phyloP scores from a whole-genome alignment of 805 yeast genomes.

The Candida pseudofarinosa region DNA sequence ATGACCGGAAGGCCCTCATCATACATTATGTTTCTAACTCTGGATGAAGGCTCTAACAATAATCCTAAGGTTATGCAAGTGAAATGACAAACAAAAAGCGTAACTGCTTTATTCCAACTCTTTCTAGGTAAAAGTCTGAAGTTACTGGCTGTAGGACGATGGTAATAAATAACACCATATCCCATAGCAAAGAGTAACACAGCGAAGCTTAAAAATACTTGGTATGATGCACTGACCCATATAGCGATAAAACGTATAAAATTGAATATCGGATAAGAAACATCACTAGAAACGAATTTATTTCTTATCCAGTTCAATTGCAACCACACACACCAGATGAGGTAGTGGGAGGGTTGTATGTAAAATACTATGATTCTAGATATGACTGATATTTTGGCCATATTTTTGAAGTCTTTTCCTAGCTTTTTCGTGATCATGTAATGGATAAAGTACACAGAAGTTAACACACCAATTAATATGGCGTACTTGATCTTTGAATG shows the following conservation, averaged over 20 bases:
- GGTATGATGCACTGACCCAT: constrained; percentile 7
- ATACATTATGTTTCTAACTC: not conserved
- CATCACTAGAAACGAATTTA: constrained; percentile 7
- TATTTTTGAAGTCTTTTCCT: constrained; percentile 23
- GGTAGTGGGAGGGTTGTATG: constrained; percentile 18
- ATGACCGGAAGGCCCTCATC: not conserved
- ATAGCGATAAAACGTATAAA: constrained; percentile 1
- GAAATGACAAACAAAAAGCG: constrained; percentile 1
- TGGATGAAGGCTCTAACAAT: not conserved
- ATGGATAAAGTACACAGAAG: constrained; percentile 19
- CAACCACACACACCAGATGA: constrained; percentile 1
- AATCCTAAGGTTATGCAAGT: not conserved
- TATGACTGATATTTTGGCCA: constrained; percentile 25
- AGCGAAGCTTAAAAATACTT: constrained; percentile 8
- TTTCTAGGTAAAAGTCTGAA: constrained; percentile 20
- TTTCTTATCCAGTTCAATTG: constrained; percentile 9
- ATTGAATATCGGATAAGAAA: constrained; percentile 1
- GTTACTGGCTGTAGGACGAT: constrained; percentile 16
- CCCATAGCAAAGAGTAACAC: constrained; percentile 31
- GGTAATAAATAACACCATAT: constrained; percentile 29
- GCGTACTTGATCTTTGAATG: constrained; percentile 14
- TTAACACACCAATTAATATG: constrained; percentile 11
- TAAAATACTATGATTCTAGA: constrained; percentile 25
- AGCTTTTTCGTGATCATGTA: constrained; percentile 22
- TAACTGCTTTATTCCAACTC: constrained; percentile 6